These are phyloP conservation scores for Apiotrichum brassicae DNA, from an alignment of 1,284 basidiomycete species.

Conservation along the genomic window DNA sequence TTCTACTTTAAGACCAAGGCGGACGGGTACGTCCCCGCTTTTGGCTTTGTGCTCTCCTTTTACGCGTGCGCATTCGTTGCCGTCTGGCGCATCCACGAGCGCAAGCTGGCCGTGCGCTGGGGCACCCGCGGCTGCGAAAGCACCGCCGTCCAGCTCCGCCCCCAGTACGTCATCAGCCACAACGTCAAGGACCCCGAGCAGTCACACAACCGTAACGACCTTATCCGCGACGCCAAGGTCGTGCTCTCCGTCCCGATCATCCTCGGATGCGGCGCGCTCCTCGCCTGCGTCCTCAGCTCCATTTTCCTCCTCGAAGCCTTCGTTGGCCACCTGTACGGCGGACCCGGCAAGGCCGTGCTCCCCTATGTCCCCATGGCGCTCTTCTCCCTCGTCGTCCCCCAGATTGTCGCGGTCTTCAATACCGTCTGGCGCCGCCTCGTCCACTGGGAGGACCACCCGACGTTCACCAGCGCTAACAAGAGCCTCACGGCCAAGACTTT, in stretches of 20 bases:
- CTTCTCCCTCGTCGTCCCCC: slow-evolving; percentile 75
- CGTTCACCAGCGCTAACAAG: slow-evolving; percentile 65
- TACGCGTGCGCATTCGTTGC: slow-evolving; percentile 85
- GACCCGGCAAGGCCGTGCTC: slow-evolving; percentile 72
- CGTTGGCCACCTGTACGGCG: slow-evolving; percentile 74
- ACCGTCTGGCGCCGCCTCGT: slow-evolving; percentile 65
- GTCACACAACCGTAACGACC: slow-evolving; percentile 20
- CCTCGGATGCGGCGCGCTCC: slow-evolving; percentile 61
- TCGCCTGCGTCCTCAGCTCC: slow-evolving; percentile 64
- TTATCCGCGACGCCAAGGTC: slow-evolving; percentile 59
- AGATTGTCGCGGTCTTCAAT: slow-evolving; percentile 72
- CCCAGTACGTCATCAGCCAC: slow-evolving; percentile 54
- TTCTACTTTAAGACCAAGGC: slow-evolving; percentile 49
- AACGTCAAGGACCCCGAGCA: slow-evolving; percentile 32
- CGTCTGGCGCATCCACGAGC: slow-evolving; percentile 78
- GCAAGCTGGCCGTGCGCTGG: slow-evolving; percentile 70
- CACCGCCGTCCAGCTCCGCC: slow-evolving; percentile 64
- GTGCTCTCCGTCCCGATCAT: slow-evolving; percentile 73
- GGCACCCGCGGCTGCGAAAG: slow-evolving; percentile 61
- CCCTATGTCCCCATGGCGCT: slow-evolving; percentile 76
- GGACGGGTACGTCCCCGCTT: slow-evolving; percentile 66
- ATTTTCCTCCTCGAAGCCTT: slow-evolving; percentile 87
- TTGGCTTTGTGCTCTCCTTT: slow-evolving; percentile 64
- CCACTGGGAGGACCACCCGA: slow-evolving; percentile 83
- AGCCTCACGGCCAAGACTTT: slow-evolving; percentile 90